Conservation (phyloP, 371 early-diverging fungal genomes). For the Mucor racemosus region DNA sequence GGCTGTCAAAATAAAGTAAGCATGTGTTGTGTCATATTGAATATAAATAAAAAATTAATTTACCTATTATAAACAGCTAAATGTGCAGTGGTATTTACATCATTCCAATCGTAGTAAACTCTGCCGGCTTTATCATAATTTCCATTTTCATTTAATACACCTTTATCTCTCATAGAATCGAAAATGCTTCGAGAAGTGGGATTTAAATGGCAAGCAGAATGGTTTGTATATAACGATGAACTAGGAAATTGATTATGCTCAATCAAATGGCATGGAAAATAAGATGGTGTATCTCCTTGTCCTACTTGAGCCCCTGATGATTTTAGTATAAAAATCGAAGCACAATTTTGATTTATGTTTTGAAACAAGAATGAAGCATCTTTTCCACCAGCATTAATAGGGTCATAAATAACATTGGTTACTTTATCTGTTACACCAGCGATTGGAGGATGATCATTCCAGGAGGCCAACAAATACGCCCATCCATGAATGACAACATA, state of each 20-base stretch:
- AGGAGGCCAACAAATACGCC: conserved; percentile 62
- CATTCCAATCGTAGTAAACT: conserved; percentile 77
- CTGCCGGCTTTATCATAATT: conserved; percentile 58
- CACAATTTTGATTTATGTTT: conserved; percentile 65
- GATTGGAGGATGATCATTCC: conserved; percentile 60
- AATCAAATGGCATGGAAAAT: conserved; percentile 76
- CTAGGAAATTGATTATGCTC: conserved; percentile 48
- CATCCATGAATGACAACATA: conserved; percentile 64
- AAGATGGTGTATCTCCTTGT: conserved; percentile 50
- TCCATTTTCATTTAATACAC: conserved; percentile 45
- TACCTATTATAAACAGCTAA: conserved; percentile 80
- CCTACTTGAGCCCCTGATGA: conserved; percentile 19
- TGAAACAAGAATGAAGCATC: conserved; percentile 84
- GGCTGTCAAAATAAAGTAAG: conserved; percentile 25
- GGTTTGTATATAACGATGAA: conserved; percentile 51
- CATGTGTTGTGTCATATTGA: neutral
- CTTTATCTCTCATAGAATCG: conserved; percentile 35
- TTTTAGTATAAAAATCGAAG: conserved; percentile 56
- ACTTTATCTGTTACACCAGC: conserved; percentile 37
- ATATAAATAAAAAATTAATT: neutral
- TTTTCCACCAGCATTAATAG: conserved; percentile 71
- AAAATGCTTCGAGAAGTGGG: conserved; percentile 44
- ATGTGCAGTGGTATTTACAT: conserved; percentile 56
- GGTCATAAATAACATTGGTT: conserved; percentile 64
- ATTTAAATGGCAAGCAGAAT: conserved; percentile 71